A percentile compares a stretch with the other conserved stretches of the same genome.
Evolutionary conservation across 257 asterid genomes (phyloP).

Genomic region (Capsicum baccatum): DNA sequence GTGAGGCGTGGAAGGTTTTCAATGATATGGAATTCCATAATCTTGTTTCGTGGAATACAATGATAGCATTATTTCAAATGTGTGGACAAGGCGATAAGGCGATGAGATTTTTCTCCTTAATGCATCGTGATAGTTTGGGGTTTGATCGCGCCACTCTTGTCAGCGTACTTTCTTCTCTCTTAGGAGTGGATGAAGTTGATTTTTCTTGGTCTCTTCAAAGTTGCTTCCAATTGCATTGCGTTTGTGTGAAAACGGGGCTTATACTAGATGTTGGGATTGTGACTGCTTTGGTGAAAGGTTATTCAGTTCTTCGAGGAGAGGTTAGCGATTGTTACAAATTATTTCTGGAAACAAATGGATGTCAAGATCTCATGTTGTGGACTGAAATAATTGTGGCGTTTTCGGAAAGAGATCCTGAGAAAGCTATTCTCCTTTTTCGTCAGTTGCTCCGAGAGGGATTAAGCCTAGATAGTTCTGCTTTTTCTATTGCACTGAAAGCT

Average conservation of each 20-base stretch:
- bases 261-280: constrained; percentile 60
- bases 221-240: constrained; percentile 69
- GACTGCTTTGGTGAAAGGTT: constrained; percentile 71
- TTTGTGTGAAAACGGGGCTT: constrained; percentile 57
- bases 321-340: constrained; percentile 51
- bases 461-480: constrained; percentile 60
- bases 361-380: constrained; percentile 77
- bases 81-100: constrained; percentile 52
- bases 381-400: constrained; percentile 68
- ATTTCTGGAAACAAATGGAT: constrained; percentile 55
- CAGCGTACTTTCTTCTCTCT: constrained; percentile 57
- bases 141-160: constrained; percentile 70
- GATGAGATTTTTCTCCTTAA: constrained; percentile 44
- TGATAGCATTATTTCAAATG: constrained; percentile 66
- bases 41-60: constrained; percentile 74
- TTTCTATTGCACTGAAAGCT: constrained; percentile 69
- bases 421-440: constrained; percentile 56
- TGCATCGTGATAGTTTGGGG: constrained; percentile 58
- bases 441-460: constrained; percentile 57
- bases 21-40: constrained; percentile 52
- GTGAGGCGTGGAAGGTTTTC: constrained; percentile 72
- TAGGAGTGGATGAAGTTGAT: constrained; percentile 36
- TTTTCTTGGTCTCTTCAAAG: constrained; percentile 40
- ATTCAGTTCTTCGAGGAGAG: constrained; percentile 61
- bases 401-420: constrained; percentile 60